Evolutionary conservation across 768 basidiomycete genomes (phyloP).

Genomic region (Suillus placidus): DNA sequence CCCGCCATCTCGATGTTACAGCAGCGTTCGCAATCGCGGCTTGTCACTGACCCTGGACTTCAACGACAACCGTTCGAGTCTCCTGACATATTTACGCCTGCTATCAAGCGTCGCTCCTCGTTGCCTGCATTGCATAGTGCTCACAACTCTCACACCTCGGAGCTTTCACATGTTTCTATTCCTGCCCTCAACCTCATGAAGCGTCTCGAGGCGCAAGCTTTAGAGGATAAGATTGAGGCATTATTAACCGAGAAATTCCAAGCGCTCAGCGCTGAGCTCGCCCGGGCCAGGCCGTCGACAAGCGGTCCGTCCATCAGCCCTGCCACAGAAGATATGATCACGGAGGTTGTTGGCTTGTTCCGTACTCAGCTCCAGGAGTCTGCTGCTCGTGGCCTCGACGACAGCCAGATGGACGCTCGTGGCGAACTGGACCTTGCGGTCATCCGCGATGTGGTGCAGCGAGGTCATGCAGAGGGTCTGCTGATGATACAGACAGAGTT

Average conservation of each 20-base stretch:
- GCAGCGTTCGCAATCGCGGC: conserved; percentile 52
- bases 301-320: conserved; percentile 39
- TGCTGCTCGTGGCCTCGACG: conserved; percentile 57
- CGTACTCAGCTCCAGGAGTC: conserved; percentile 68
- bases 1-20: conserved; percentile 67
- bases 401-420: conserved; percentile 68
- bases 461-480: conserved; percentile 65
- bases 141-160: conserved; percentile 44
- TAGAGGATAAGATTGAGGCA: conserved; percentile 63
- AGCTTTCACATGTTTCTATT: conserved; percentile 47
- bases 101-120: conserved; percentile 55
- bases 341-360: conserved; percentile 69
- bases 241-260: conserved; percentile 73
- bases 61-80: conserved; percentile 32
- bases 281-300: conserved; percentile 25
- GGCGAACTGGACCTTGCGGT: conserved; percentile 81
- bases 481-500: conserved; percentile 62
- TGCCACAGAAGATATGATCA: conserved; percentile 61
- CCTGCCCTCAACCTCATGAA: conserved; percentile 54
- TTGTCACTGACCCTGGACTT: conserved; percentile 61
- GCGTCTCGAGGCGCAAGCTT: conserved; percentile 59
- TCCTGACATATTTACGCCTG: conserved; percentile 48
- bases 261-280: conserved; percentile 46
- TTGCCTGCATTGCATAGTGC: conserved; percentile 55
- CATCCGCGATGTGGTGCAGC: conserved; percentile 68